These are phyloP conservation scores for Friedmanniomyces simplex DNA, from an alignment of 495 filamentous ascomycete genomes.

Conservation along the genomic window DNA sequence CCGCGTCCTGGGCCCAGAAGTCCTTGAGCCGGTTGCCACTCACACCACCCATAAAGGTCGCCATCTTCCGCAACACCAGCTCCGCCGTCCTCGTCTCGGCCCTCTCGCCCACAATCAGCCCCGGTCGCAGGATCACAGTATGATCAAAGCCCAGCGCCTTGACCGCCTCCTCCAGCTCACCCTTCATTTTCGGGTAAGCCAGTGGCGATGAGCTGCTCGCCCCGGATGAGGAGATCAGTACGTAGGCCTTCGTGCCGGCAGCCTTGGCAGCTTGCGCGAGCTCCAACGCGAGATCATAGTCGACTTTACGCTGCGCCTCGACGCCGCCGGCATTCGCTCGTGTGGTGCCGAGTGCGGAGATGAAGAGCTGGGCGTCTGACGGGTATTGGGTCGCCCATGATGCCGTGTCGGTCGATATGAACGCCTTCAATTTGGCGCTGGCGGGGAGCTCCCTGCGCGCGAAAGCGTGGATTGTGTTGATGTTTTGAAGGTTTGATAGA, in stretches of 20 bases:
- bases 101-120: conserved; percentile 60
- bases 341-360: conserved; percentile 29
- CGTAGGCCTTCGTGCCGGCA: conserved; percentile 41
- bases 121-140: conserved; percentile 64
- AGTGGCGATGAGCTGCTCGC: conserved; percentile 18
- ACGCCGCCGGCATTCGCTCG: conserved; percentile 37
- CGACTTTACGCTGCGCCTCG: conserved; percentile 42
- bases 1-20: conserved; percentile 60
- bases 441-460: conserved; percentile 27
- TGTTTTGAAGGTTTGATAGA: conserved; percentile 13
- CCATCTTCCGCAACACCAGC: conserved; percentile 40
- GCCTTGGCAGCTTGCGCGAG: conserved; percentile 41
- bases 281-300: conserved; percentile 39
- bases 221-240: conserved; percentile 34
- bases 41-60: conserved; percentile 42
- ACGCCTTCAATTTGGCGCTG: conserved; percentile 23
- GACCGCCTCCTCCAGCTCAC: conserved; percentile 67
- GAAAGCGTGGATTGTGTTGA: conserved; percentile 28
- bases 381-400: conserved; percentile 34
- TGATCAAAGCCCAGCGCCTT: conserved; percentile 60
- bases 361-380: conserved; percentile 29
- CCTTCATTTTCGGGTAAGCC: conserved; percentile 57
- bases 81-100: conserved; percentile 40
- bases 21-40: conserved; percentile 48
- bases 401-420: conserved; percentile 23